These are phyloP conservation scores for Verticillium nubilum DNA, from an alignment of 2,329 filamentous ascomycete genomes.

Conservation along the genomic window DNA sequence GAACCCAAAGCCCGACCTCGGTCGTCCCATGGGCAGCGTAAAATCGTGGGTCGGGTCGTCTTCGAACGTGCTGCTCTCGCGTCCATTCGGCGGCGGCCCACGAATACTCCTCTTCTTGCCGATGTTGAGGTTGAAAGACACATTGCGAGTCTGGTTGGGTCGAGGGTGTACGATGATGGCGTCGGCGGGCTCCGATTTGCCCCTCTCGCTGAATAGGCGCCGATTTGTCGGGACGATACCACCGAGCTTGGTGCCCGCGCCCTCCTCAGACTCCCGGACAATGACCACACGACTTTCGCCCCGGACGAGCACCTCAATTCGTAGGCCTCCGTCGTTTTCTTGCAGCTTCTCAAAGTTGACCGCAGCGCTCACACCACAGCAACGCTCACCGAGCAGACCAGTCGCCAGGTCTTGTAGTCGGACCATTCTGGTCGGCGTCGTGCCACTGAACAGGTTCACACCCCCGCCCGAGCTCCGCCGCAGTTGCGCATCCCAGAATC, in stretches of 20 bases:
- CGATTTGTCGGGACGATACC: conserved; percentile 26
- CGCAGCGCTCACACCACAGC: conserved; percentile 44
- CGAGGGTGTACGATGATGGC: conserved; percentile 53
- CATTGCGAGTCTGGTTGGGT: conserved; percentile 27
- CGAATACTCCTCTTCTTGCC: conserved; percentile 21
- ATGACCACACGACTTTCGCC: conserved; percentile 52
- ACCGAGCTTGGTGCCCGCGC: conserved; percentile 34
- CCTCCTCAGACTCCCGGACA: conserved; percentile 47
- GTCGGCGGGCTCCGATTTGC: conserved; percentile 35
- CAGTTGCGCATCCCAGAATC: conserved; percentile 56
- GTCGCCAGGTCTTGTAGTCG: conserved; percentile 47
- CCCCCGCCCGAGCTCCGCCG: conserved; percentile 44
- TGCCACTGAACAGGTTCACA: conserved; percentile 50
- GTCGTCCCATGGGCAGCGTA: conserved; percentile 18
- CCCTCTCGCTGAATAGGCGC: conserved; percentile 18
- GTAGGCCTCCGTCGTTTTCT: conserved; percentile 33
- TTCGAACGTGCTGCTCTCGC: conserved; percentile 7
- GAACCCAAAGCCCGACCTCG: conserved; percentile 41
- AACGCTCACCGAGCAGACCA: conserved; percentile 52
- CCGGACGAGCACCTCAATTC: conserved; percentile 47
- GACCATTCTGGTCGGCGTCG: conserved; percentile 50
- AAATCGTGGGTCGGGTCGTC: conserved; percentile 14
- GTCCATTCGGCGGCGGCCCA: conserved; percentile 1
- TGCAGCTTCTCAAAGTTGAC: conserved; percentile 24
- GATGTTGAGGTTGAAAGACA: conserved; percentile 46